Percentiles rank a stretch among this genome's conserved stretches.
These are phyloP conservation scores for Pleurotus platypus DNA, from an alignment of 768 basidiomycete species.

Conservation along the genomic window DNA sequence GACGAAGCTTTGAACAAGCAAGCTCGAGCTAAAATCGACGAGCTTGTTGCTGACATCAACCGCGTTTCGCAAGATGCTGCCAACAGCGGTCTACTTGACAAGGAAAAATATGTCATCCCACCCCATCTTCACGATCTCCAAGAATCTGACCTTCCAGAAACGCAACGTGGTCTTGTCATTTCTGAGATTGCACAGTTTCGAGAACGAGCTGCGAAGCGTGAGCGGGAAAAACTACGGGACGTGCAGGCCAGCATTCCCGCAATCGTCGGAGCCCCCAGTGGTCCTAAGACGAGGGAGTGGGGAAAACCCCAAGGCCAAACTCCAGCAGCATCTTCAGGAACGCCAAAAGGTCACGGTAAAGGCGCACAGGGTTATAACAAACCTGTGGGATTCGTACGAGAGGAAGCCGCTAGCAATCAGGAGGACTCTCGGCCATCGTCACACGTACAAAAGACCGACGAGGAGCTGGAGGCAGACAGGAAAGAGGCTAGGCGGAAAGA, in stretches of 20 bases:
- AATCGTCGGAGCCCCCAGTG: slow-evolving; percentile 52
- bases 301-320: slow-evolving; percentile 56
- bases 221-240: slow-evolving; percentile 85
- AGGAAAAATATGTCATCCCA: slow-evolving; percentile 87
- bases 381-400: slow-evolving; percentile 81
- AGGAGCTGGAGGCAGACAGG: slow-evolving; percentile 81
- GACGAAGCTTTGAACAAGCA: slow-evolving; percentile 66
- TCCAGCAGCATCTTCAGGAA: slow-evolving; percentile 25
- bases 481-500: slow-evolving; percentile 73
- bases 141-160: slow-evolving; percentile 96
- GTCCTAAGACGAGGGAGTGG: slow-evolving; percentile 78
- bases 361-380: slow-evolving; percentile 76
- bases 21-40: slow-evolving; percentile 62
- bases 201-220: slow-evolving; percentile 88
- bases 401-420: slow-evolving; percentile 34
- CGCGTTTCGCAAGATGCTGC: slow-evolving; percentile 72
- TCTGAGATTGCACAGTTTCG: slow-evolving; percentile 96
- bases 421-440: slow-evolving; percentile 29
- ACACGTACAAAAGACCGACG: slow-evolving; percentile 68
- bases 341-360: slow-evolving; percentile 51
- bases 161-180: slow-evolving; percentile 86
- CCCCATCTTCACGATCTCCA: slow-evolving; percentile 96
- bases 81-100: slow-evolving; percentile 69
- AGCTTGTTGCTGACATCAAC: slow-evolving; percentile 69
- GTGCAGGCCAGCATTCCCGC: slow-evolving; percentile 56